A percentile compares a stretch with the other conserved stretches of the same genome.
phyloP scores from a whole-genome alignment of 257 asterid genomes.

The Verbena officinalis region DNA sequence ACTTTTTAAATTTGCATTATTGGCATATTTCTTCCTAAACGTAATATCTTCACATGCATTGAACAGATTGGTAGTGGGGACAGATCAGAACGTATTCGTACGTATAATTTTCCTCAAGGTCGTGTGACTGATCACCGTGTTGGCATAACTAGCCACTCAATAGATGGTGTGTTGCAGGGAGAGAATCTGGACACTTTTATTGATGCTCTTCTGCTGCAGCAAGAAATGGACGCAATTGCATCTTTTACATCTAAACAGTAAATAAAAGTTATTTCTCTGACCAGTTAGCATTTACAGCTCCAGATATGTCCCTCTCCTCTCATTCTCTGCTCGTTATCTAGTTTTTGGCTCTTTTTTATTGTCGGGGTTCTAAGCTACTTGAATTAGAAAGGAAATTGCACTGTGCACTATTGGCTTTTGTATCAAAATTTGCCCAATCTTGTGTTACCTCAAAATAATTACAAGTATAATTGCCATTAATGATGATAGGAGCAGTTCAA shows the following conservation, averaged over 20 bases:
- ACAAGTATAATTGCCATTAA: not conserved
- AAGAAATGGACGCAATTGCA: slow-evolving; percentile 89
- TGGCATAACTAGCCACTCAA: slow-evolving; percentile 80
- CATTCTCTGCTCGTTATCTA: not conserved
- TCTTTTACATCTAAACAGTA: slow-evolving; percentile 56
- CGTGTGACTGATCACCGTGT: slow-evolving; percentile 98
- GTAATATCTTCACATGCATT: slow-evolving; percentile 20
- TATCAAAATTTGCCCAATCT: not conserved
- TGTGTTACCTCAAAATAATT: not conserved
- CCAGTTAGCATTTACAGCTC: slow-evolving; percentile 10
- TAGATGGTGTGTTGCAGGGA: slow-evolving; percentile 82
- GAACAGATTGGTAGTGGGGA: slow-evolving; percentile 96
- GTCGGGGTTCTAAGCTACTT: not conserved
- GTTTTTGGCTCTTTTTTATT: slow-evolving; percentile 7
- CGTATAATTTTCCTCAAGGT: slow-evolving; percentile 96
- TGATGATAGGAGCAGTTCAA: not conserved
- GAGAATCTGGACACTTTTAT: slow-evolving; percentile 72
- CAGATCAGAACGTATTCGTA: slow-evolving; percentile 97
- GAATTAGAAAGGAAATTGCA: not conserved
- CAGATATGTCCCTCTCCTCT: not conserved
- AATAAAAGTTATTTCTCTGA: not conserved
- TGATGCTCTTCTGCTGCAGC: slow-evolving; percentile 86
- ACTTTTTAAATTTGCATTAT: slow-evolving; percentile 5
- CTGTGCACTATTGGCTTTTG: not conserved
- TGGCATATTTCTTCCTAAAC: not conserved